A percentile compares a stretch with the other conserved stretches of the same genome.
Evolutionary conservation across 129 eudicot genomes (phyloP).

Genomic region (Calendula officinalis): DNA sequence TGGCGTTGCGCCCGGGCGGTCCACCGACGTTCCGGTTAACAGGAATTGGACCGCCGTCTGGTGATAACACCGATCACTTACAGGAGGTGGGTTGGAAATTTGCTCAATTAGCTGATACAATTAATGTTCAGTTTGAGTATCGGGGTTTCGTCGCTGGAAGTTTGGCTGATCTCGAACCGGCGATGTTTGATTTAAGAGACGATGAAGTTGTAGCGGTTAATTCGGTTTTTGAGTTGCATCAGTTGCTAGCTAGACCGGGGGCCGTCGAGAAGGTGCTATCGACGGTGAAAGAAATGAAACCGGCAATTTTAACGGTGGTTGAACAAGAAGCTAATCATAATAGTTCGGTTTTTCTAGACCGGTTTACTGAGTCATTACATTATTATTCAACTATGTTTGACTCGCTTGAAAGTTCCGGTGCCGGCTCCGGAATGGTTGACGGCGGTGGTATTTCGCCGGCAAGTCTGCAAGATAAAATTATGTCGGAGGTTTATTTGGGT

Average conservation of each 20-base stretch:
- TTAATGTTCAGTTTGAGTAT: slow-evolving; percentile 58
- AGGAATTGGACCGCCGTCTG: slow-evolving; percentile 71
- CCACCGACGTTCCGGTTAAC: slow-evolving; percentile 77
- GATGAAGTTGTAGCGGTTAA: slow-evolving; percentile 73
- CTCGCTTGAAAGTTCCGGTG: slow-evolving; percentile 59
- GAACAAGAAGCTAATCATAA: slow-evolving; percentile 83
- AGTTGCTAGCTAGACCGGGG: slow-evolving; percentile 50
- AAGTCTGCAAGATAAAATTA: slow-evolving; percentile 49
- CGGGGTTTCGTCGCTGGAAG: slow-evolving; percentile 64
- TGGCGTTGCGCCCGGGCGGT: slow-evolving; percentile 73
- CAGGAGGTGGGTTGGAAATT: slow-evolving; percentile 81
- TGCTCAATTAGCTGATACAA: slow-evolving; percentile 70
- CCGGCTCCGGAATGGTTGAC: slow-evolving; percentile 19
- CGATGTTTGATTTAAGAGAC: slow-evolving; percentile 51
- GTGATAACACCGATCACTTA: slow-evolving; percentile 52
- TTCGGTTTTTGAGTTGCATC: slow-evolving; percentile 75
- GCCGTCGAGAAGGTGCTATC: slow-evolving; percentile 62
- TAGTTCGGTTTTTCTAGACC: slow-evolving; percentile 57
- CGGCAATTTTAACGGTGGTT: slow-evolving; percentile 64
- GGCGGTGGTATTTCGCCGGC: slow-evolving; percentile 20
- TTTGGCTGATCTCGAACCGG: slow-evolving; percentile 64
- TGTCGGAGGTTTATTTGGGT: slow-evolving; percentile 78
- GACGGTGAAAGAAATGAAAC: slow-evolving; percentile 48
- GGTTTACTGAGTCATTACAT: slow-evolving; percentile 75
- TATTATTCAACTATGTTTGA: slow-evolving; percentile 81